A percentile compares a stretch with the other conserved stretches of the same genome.
phyloP scores from a whole-genome alignment of 2,329 filamentous ascomycete genomes.

The Colletotrichum orbiculare region DNA sequence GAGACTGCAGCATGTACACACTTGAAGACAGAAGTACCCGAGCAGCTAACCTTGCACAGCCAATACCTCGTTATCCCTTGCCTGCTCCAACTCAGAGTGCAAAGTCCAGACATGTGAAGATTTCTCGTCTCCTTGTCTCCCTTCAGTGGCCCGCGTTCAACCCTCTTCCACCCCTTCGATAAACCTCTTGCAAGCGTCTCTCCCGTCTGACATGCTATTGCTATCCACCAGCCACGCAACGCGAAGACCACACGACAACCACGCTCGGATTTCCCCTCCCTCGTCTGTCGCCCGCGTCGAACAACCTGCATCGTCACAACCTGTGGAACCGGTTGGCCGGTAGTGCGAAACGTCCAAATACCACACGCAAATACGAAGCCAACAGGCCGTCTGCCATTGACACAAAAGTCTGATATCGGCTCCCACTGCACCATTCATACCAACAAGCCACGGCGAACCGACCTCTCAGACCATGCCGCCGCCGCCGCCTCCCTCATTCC shows the following conservation, averaged over 20 bases:
- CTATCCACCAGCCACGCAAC: conserved; percentile 22
- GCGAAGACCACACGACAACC: conserved; percentile 30
- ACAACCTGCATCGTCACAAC: too few relatives aligned
- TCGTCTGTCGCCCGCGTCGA: conserved; percentile 21
- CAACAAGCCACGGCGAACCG: conserved; percentile 27
- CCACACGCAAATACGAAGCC: background rate
- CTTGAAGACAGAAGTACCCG: background rate
- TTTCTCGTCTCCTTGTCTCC: conserved; percentile 8
- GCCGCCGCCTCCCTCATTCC: conserved; percentile 21
- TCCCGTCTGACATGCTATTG: conserved; percentile 1
- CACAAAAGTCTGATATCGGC: conserved; percentile 2
- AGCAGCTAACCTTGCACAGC: background rate
- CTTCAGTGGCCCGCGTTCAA: background rate
- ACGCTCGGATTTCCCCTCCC: conserved; percentile 22
- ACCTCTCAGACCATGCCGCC: conserved; percentile 30
- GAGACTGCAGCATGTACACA: conserved; percentile 2
- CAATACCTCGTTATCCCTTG: background rate
- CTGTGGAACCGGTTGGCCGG: too few relatives aligned
- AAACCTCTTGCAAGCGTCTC: background rate
- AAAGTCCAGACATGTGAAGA: conserved; percentile 31
- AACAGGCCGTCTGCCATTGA: conserved; percentile 15
- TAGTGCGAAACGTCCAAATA: too few relatives aligned
- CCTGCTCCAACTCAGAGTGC: background rate
- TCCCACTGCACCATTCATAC: background rate
- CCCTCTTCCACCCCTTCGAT: background rate